Conservation (phyloP, 2,329 filamentous ascomycete genomes). For the Diaporthe ampelina region DNA sequence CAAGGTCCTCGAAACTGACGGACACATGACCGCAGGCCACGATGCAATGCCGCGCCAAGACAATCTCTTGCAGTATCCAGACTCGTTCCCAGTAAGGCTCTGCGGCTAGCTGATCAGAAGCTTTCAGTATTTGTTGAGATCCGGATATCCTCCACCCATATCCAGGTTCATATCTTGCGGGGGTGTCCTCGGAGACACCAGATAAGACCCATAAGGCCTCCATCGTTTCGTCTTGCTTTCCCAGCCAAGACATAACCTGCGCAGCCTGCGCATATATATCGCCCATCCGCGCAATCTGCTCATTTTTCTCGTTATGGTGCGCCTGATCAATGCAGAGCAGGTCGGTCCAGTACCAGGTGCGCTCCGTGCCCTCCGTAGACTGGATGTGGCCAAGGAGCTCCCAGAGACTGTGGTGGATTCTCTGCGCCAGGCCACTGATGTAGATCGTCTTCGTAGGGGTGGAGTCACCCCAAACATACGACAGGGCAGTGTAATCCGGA, state of each 20-base stretch:
- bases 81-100: background rate
- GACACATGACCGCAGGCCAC: background rate
- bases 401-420: background rate
- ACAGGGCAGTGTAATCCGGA: background rate
- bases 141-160: accelerated
- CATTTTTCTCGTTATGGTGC: background rate
- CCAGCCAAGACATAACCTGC: background rate
- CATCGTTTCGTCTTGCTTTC: accelerated
- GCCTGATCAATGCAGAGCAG: background rate
- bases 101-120: background rate
- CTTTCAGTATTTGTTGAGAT: background rate
- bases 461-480: background rate
- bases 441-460: background rate
- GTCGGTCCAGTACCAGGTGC: background rate
- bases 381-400: background rate
- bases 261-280: background rate
- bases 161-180: too few relatives aligned
- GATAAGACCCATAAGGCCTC: background rate
- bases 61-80: background rate
- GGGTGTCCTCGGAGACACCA: too few relatives aligned
- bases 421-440: background rate
- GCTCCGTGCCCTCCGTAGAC: background rate
- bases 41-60: background rate
- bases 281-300: background rate
- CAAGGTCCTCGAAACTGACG: background rate